Evolutionary conservation across 805 yeast genomes (phyloP), one percentile per base, ranked within the genome.

Genomic region (Lipomyces sp.): DNA sequence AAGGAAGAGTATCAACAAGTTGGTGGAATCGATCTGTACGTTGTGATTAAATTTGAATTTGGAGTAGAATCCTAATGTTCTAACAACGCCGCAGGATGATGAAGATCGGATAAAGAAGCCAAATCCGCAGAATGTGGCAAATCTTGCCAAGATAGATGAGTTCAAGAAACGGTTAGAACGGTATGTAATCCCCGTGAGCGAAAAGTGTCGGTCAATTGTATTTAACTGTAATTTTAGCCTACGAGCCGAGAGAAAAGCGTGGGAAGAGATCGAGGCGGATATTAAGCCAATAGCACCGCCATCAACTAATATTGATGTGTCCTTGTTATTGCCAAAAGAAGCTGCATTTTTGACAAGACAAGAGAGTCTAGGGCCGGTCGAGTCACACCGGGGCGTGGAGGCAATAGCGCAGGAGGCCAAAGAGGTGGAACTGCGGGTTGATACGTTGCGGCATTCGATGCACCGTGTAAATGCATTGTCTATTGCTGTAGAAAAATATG

Each of bases 1-100:
- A 85, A 50, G 91, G 90, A 6, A 80, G 81, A 64, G 81, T 90
- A 15, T 79, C 84, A 59, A 85, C 89, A 2, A 86, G 89, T 73
- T 90, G 95, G 96, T 87, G 88, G 83, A 80, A 80, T 60, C 75
- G 82, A 13, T 70, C 74, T 3, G 75, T 72, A 57, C 71, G 73
- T 15, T 77, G 74, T 3, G 73, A 71, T 1, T 73, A 73, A 2
- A 75, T 71, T 1, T 73, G 73, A 2, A 75, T 71, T 0, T 76
- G 71, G 4, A 74, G 73, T 6, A 71, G 67, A 34, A 51, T 63
- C 55, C 5, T 11, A 75, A 70, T 30, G 1, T 2, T 32, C 18
- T 45, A 45, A 13, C 30, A 0, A 39, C 61, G 15, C 76, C 72
- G 57, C 76, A 77, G 62, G 64, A 75, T 48, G 66, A 53, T 10